phyloP scores from a whole-genome alignment of 306 rosid genomes.

The Vicia sativa region DNA sequence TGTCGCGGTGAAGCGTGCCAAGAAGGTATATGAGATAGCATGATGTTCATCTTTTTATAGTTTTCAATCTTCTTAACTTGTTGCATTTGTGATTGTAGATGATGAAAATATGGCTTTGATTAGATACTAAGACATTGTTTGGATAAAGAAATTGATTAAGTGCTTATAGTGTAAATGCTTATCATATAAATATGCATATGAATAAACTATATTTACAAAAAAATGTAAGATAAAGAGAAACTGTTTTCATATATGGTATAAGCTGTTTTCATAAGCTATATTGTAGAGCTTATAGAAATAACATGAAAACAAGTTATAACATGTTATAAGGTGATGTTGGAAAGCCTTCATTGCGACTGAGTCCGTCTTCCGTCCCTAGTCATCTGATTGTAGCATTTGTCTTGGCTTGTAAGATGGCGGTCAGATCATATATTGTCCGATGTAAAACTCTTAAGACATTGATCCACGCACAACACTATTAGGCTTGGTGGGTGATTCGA shows the following conservation, averaged over 20 bases:
- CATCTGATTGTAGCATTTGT: too few relatives aligned
- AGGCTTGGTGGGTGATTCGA: too few relatives aligned
- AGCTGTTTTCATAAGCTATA: neutral
- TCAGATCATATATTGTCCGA: too few relatives aligned
- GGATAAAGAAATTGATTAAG: neutral
- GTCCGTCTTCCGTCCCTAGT: too few relatives aligned
- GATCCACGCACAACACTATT: too few relatives aligned
- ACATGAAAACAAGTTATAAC: neutral
- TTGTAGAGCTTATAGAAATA: neutral
- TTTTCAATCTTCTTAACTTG: constrained; percentile 21
- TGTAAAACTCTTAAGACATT: too few relatives aligned
- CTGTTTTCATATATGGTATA: neutral
- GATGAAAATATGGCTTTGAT: constrained; percentile 19
- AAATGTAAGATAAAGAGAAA: neutral
- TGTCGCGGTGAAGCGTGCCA: constrained; percentile 88
- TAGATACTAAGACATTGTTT: neutral
- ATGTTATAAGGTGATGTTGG: neutral
- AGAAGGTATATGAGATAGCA: constrained; percentile 53
- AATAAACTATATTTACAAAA: neutral
- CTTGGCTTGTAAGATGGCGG: too few relatives aligned
- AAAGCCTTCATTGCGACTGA: too few relatives aligned
- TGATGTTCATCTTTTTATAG: constrained; percentile 24
- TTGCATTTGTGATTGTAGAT: constrained; percentile 24
- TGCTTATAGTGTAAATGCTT: neutral
- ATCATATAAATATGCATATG: neutral